These are phyloP conservation scores for Moniliella sp. DNA, from an alignment of 1,284 basidiomycete genomes.

Conservation along the genomic window DNA sequence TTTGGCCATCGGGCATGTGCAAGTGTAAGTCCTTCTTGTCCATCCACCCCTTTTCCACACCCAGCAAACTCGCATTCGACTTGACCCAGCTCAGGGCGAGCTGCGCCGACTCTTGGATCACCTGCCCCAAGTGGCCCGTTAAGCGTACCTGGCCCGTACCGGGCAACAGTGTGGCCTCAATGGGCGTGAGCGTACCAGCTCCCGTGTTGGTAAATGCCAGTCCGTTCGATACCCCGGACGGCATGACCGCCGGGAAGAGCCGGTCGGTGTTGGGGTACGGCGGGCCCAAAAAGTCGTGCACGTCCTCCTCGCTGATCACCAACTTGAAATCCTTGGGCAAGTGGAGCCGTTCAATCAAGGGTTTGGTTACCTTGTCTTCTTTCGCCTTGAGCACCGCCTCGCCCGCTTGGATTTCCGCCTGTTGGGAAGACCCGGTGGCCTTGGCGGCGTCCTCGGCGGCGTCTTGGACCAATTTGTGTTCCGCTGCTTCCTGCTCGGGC, in stretches of 20 bases:
- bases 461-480: conserved; percentile 4
- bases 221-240: conserved; percentile 78
- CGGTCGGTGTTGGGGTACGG: conserved; percentile 85
- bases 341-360: conserved; percentile 54
- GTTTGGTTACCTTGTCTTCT: conserved; percentile 42
- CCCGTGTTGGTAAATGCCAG: conserved; percentile 89
- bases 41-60: conserved; percentile 50
- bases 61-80: conserved; percentile 56
- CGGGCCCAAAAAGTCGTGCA: conserved; percentile 90
- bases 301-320: conserved; percentile 57
- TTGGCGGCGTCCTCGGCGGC: conserved; percentile 33
- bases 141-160: conserved; percentile 47
- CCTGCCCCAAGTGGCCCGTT: conserved; percentile 90
- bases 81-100: conserved; percentile 85
- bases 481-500: conserved; percentile 9
- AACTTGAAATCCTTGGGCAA: conserved; percentile 63
- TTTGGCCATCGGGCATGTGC: conserved; percentile 46
- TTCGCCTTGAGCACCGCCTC: conserved; percentile 2
- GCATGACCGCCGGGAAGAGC: conserved; percentile 56
- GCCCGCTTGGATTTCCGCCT: conserved; percentile 32
- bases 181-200: conserved; percentile 83
- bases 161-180: conserved; percentile 44
- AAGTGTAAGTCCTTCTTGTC: conserved; percentile 42
- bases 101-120: conserved; percentile 83
- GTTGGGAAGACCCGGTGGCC: conserved; percentile 8